Percentiles rank a stretch among this genome's conserved stretches.
Evolutionary conservation across 2,329 filamentous ascomycete species (phyloP).

Genomic region (Diaporthe nobilis): DNA sequence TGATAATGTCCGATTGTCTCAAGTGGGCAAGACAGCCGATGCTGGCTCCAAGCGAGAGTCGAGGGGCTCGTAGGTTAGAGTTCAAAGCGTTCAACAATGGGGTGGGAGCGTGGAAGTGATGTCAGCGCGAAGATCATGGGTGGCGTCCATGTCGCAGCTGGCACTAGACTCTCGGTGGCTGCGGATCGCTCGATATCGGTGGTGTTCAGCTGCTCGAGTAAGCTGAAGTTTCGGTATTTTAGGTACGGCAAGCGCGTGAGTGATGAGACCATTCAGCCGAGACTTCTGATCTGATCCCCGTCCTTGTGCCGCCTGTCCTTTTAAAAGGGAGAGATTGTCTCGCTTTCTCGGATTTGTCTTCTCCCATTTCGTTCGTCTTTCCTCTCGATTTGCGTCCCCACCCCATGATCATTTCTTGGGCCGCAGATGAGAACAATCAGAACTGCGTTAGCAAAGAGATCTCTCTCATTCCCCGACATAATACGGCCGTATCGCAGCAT

Average conservation of each 20-base stretch:
- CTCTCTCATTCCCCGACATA: background rate
- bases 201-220: background rate
- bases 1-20: background rate
- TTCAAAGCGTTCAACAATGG: background rate
- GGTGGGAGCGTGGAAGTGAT: background rate
- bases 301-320: background rate
- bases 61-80: too few relatives aligned
- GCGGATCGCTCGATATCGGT: background rate
- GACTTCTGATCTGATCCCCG: background rate
- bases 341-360: background rate
- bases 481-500: too few relatives aligned
- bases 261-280: background rate
- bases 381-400: background rate
- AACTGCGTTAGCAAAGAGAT: accelerated
- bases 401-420: too few relatives aligned
- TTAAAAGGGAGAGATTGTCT: background rate
- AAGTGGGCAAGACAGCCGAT: background rate
- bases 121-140: background rate
- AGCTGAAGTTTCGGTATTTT: background rate
- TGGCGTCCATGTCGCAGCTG: background rate
- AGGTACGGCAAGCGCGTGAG: background rate
- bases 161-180: background rate
- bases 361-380: background rate
- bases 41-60: background rate
- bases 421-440: background rate